Base-by-base conservation (phyloP, 768 basidiomycete genomes). In the Sporobolomyces roseus region DNA sequence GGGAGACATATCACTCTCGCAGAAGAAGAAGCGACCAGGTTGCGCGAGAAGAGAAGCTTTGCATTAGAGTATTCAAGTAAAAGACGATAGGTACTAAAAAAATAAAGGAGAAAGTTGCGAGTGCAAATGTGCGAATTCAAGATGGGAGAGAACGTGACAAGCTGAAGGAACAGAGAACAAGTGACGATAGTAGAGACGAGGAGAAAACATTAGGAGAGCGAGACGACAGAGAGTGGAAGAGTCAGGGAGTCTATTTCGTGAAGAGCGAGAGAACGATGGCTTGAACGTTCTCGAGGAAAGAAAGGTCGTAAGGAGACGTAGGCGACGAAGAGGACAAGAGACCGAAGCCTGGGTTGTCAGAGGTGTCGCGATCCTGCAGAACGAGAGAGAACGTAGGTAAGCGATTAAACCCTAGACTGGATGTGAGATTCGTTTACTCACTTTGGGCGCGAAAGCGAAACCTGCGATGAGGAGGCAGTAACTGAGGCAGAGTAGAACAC, bases 401-500 rank as follows among this genome's bases (percentile, higher is more conserved):
- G 38, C 17, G 9, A 41, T 41, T 9, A 41, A 17, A 17, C 17
- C 38, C n/a, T n/a, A n/a, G 38, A 41, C 17, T 9, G 3, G 41
- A 43, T 1, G 7, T 12, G 7, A 21, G 16, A 51, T 46, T 19
- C 23, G 32, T 30, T 54, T 46, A 60, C 56, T 29, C 17, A 63
- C 62, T 10, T 8, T 21, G 0, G 71, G 71, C 0, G 71, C 67
- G n/a, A 60, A 69, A 1, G 63, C 65, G 82, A 98, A 99, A 27
- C 96, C 96, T 35, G 90, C 85, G 41, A 85, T 79, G 38, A 99
- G 85, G 52, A 97, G 93, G 53, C 98, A 82, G 78, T 99, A 99
- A 91, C 93, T 93, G 56, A 98, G 82, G 62, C 97, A 88, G 52
- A 99, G 85, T 66, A 96, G 96, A 74, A 90, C 92, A 53, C 96